Evolutionary conservation across 441 rosid genomes (phyloP), one percentile per base, ranked within the genome.

Genomic region (Gossypium gossypioides): DNA sequence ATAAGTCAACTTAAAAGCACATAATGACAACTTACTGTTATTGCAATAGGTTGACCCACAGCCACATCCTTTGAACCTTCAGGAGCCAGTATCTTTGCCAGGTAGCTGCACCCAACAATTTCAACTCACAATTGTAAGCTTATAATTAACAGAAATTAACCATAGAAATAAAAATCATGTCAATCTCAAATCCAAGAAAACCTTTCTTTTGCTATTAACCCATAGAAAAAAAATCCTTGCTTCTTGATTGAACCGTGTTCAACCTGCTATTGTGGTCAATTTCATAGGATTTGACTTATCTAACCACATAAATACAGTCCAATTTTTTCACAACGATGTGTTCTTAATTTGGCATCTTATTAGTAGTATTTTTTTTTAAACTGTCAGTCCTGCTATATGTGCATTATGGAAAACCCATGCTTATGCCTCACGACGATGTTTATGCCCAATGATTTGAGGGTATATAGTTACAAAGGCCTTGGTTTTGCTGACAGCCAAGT

Each of bases 51-150:
- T 72, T 84, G 85, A 65, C 95, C 94, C 29, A 89, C 89, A 64
- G 89, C 85, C 63, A 89, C 87, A 75, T 89, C 91, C 81, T 83
- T 87, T 58, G 90, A 82, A 68, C 94, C 94, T 73, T 89, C 87
- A 3, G 89, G 88, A 68, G 87, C 87, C 67, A 89, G 67, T 79
- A 89, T 89, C 84, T 87, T 89, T 13, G 91, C 94, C 80, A 89
- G 79, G 82, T 87, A 87, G 72, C 91, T 89, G 80, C 75, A 78
- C 18, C 46, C 50, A 75, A 44, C 75, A 79, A 66, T 67, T 72
- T 79, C 58, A 59, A 78, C 51, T 51, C 68, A 56, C 61, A 59
- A 61, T 34, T 22, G 15, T 56, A 9, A 76, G 76, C 18, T 71
- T 56, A 48, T 22, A 40, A 71, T 12, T 24, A 25, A 0, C n/a